Evolutionary conservation across 2,329 filamentous ascomycete species (phyloP), one percentile per base, ranked within the genome.

Genomic region (Colletotrichum melonis): DNA sequence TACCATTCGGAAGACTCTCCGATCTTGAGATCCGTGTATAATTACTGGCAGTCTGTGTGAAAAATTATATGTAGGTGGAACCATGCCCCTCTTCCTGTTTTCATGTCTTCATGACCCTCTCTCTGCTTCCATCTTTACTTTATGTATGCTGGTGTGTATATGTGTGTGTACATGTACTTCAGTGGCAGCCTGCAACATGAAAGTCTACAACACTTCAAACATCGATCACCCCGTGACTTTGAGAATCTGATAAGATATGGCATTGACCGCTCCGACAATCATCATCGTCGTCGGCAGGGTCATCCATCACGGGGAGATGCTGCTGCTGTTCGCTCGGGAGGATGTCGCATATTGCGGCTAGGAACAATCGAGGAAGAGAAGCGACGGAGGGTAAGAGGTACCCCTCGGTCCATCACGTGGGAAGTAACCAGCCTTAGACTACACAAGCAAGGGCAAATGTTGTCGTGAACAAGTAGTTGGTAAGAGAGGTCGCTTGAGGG

Each of bases 201-300:
- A 62, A 35, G 55, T 35, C n/a, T 62, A n/a, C 8, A 14, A 9
- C 19, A 16, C 19, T 19, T 11, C 46, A 59, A 19, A 70, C 55
- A 55, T 55, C 63, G 30, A 67, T 70, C 16, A 32, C 24, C 62
- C n/a, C 58, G 22, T 22, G n/a, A 22, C 24, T 7, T 5, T 52
- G 16, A 9, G n/a, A 56, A 67, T 60, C 63, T 67, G 63, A 70
- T 60, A 67, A 70, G 24, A 38, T 52, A 12, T 26, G 26, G 30
- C 46, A 26, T 54, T n/a, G n/a, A 19, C 38, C 28, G 9, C 14
- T 24, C 4, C n/a, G 19, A 19, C 46, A n/a, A 54, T 6, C 19
- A 12, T 38, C 52, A 52, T n/a, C n/a, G 14, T 19, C 8, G 42
- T 49, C 42, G 19, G 42, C 49, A 19, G n/a, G 22, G 32, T 30